Evolutionary conservation across 2,329 filamentous ascomycete species (phyloP).

Genomic region (Phoma sp.): DNA sequence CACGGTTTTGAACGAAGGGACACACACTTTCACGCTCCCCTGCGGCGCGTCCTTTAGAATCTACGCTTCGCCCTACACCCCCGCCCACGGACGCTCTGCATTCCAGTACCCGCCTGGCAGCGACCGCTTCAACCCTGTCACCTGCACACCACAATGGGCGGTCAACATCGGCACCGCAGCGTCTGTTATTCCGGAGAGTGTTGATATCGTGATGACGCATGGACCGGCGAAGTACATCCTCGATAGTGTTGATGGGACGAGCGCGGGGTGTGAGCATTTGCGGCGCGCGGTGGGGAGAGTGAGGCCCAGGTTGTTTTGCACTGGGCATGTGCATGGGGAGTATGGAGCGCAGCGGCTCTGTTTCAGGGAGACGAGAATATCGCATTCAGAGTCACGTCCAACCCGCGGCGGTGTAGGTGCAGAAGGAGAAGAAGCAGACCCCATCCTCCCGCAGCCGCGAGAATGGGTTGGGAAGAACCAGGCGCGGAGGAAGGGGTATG

Average conservation of each 20-base stretch:
- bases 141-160: too few species aligned
- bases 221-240: slow-evolving; percentile 61
- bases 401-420: too few species aligned
- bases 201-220: slow-evolving; percentile 68
- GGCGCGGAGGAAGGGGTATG: too few species aligned
- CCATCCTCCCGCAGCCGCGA: too few species aligned
- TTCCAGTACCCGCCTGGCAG: slow-evolving; percentile 58
- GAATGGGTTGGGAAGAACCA: too few species aligned
- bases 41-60: slow-evolving; percentile 58
- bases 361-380: too few species aligned
- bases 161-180: slow-evolving; percentile 22
- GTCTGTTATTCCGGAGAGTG: neutral
- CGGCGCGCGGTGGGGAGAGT: slow-evolving; percentile 58
- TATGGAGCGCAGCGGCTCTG: slow-evolving; percentile 38
- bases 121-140: slow-evolving; percentile 63
- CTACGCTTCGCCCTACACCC: slow-evolving; percentile 60
- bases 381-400: too few species aligned
- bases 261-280: slow-evolving; percentile 63
- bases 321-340: slow-evolving; percentile 69
- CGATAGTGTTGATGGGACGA: slow-evolving; percentile 50
- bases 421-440: too few species aligned
- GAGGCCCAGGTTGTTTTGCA: slow-evolving; percentile 63
- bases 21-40: slow-evolving; percentile 53
- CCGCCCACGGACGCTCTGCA: slow-evolving; percentile 60
- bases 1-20: slow-evolving; percentile 61